A percentile compares a stretch with the other conserved stretches of the same genome.
phyloP scores from a whole-genome alignment of 1,284 basidiomycete genomes.

The Austropuccinia psidii region DNA sequence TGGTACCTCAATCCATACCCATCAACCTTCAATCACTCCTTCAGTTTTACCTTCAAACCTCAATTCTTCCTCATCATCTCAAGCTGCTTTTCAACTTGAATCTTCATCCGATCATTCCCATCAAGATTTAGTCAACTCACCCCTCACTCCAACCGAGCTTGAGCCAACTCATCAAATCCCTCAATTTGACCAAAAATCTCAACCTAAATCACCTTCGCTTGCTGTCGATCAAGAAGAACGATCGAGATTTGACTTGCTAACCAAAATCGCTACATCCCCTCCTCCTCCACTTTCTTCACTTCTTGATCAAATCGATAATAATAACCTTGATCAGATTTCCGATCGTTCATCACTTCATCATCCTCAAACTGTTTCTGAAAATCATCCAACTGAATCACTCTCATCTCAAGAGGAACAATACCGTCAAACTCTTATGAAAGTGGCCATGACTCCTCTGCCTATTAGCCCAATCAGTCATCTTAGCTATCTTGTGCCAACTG shows the following conservation, averaged over 20 bases:
- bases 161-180: neutral
- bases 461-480: neutral
- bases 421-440: conserved; percentile 14
- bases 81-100: neutral
- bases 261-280: neutral
- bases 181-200: neutral
- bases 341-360: neutral
- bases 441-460: neutral
- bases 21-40: neutral
- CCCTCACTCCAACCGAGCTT: neutral
- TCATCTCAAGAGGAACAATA: conserved; percentile 16
- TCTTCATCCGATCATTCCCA: neutral
- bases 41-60: neutral
- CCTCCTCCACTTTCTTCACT: neutral
- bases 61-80: neutral
- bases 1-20: neutral
- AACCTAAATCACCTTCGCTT: neutral
- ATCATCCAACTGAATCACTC: neutral
- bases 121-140: neutral
- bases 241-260: neutral
- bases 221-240: neutral
- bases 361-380: neutral
- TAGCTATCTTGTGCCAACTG: neutral
- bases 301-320: neutral
- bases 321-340: neutral